A percentile compares a stretch with the other conserved stretches of the same genome.
phyloP scores from a whole-genome alignment of 306 rosid genomes.

The Dalbergia cochinchinensis region DNA sequence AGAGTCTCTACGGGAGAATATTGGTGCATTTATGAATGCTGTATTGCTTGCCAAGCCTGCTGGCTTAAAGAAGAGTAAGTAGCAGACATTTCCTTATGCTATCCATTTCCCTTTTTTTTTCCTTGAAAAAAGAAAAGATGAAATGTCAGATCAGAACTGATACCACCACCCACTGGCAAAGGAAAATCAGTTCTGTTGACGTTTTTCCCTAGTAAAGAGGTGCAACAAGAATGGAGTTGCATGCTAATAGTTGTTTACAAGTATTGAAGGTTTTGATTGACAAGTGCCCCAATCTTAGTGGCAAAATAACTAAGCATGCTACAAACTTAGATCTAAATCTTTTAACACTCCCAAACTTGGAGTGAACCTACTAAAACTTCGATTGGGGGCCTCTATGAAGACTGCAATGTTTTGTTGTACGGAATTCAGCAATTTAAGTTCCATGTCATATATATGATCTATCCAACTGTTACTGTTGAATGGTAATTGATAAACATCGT shows the following conservation, averaged over 20 bases:
- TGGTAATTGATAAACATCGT: background rate
- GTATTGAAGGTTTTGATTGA: slow-evolving; percentile 11
- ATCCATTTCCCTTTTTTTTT: background rate
- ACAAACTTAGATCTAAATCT: background rate
- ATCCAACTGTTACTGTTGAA: background rate
- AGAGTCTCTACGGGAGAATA: slow-evolving; percentile 81
- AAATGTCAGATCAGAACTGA: slow-evolving; percentile 30
- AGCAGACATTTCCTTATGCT: slow-evolving; percentile 22
- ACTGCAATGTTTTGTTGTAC: background rate
- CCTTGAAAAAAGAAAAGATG: background rate
- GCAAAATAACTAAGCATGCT: background rate
- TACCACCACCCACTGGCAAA: background rate
- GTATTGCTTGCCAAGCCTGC: slow-evolving; percentile 87
- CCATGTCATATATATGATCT: background rate
- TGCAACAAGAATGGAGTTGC: background rate
- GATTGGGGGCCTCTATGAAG: background rate
- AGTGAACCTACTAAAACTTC: background rate
- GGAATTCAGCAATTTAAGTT: background rate
- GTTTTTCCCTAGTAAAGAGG: background rate
- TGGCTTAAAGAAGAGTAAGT: slow-evolving; percentile 95
- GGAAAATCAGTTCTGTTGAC: background rate
- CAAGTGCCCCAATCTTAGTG: slow-evolving; percentile 20
- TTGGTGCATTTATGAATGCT: slow-evolving; percentile 94
- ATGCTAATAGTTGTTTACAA: slow-evolving; percentile 14
- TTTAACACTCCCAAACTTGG: background rate